Percentiles rank a stretch among this genome's conserved stretches.
Conservation (phyloP, 1,284 basidiomycete species). For the Fomitopsis schrenkii region DNA sequence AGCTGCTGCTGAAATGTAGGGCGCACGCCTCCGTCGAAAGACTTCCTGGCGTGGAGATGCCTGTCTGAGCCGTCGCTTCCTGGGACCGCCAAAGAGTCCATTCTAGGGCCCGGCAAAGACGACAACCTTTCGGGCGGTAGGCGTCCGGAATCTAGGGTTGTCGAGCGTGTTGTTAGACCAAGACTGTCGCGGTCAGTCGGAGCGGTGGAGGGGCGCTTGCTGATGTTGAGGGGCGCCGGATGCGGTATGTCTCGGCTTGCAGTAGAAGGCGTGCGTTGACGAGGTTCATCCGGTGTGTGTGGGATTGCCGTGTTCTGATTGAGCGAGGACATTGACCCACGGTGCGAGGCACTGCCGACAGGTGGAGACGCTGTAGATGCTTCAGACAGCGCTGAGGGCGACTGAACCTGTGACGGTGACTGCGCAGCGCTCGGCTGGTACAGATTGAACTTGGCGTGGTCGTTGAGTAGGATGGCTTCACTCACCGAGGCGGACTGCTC, state of each 20-base stretch:
- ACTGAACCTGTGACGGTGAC: slow-evolving; percentile 1
- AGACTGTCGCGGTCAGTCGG: neutral
- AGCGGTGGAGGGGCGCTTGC: neutral
- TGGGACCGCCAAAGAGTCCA: slow-evolving; percentile 23
- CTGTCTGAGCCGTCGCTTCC: slow-evolving; percentile 13
- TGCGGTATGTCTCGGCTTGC: neutral
- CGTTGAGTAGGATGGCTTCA: neutral
- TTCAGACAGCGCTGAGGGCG: neutral
- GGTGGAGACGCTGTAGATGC: neutral
- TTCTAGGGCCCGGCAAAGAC: slow-evolving; percentile 14
- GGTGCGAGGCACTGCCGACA: neutral
- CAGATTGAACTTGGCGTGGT: neutral
- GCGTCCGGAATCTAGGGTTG: neutral
- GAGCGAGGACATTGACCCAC: slow-evolving; percentile 1
- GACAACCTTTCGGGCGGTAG: slow-evolving; percentile 11
- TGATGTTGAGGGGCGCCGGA: neutral
- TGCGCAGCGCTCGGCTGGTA: neutral
- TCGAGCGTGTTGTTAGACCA: neutral
- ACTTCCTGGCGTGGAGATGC: slow-evolving; percentile 42
- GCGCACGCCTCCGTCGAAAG: slow-evolving; percentile 56
- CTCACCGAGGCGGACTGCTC: slow-evolving; percentile 6
- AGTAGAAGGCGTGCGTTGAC: neutral
- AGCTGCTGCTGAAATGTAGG: slow-evolving; percentile 43
- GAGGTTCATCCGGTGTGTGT: neutral
- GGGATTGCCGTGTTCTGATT: neutral